phyloP scores from a whole-genome alignment of 495 filamentous ascomycete species.

The Daldinia grandis region DNA sequence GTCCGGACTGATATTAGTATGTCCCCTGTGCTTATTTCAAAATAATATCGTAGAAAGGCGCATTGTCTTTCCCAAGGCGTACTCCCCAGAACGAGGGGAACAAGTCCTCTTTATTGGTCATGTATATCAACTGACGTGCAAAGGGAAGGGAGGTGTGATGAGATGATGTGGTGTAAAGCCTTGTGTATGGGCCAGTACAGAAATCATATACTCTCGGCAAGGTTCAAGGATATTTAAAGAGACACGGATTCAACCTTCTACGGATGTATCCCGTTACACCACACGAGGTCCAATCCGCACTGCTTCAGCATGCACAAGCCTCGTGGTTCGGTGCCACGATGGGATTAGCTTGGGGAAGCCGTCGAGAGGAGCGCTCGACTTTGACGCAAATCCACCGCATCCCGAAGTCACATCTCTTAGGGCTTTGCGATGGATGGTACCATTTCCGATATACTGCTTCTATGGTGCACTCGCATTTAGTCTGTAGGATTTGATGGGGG shows the following conservation, averaged over 20 bases:
- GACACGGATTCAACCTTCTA: constrained; percentile 22
- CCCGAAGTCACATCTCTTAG: constrained; percentile 6
- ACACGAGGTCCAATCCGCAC: constrained; percentile 16
- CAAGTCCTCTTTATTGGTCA: neutral
- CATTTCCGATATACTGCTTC: neutral
- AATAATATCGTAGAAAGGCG: neutral
- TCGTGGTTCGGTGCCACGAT: constrained; percentile 32
- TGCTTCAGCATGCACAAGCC: constrained; percentile 22
- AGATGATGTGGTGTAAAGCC: constrained; percentile 17
- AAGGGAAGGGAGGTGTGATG: constrained; percentile 19
- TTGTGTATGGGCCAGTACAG: constrained; percentile 19
- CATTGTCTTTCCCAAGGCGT: neutral
- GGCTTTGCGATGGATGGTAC: neutral
- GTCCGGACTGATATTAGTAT: neutral
- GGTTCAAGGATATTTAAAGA: constrained; percentile 36
- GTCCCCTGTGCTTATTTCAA: neutral
- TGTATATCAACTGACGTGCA: constrained; percentile 3
- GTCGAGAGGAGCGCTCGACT: constrained; percentile 3
- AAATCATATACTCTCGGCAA: constrained; percentile 17
- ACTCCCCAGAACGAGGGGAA: neutral
- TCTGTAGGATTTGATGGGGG: neutral
- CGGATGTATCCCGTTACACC: constrained; percentile 33
- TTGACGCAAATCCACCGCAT: neutral
- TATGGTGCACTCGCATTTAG: neutral
- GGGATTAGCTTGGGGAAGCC: constrained; percentile 4